These are phyloP conservation scores for Mucor saturninus DNA, from an alignment of 371 early-diverging fungal genomes.

Conservation along the genomic window DNA sequence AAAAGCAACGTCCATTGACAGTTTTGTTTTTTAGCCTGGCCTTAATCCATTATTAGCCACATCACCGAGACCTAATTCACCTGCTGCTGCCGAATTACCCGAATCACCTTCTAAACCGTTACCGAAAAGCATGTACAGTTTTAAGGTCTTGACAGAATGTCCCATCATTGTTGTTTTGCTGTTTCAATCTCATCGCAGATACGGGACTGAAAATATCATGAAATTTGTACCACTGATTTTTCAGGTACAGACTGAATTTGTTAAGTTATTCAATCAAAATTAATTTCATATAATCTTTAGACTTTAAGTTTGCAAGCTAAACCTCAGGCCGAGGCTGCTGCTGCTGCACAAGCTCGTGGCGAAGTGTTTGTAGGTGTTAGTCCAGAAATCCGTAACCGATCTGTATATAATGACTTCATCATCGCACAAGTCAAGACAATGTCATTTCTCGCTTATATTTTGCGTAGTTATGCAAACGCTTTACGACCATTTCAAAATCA, in stretches of 20 bases:
- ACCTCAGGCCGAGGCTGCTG: conserved; percentile 77
- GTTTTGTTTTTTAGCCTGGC: conserved; percentile 52
- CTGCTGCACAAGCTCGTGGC: conserved; percentile 67
- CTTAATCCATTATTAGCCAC: conserved; percentile 53
- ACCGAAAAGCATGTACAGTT: conserved; percentile 79
- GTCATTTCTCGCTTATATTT: conserved; percentile 95
- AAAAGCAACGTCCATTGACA: conserved; percentile 6
- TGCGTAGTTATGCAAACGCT: conserved; percentile 75
- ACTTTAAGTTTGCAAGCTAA: conserved; percentile 77
- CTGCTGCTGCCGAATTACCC: conserved; percentile 65
- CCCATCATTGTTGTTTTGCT: conserved; percentile 96
- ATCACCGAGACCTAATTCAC: conserved; percentile 83
- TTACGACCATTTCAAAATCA: conserved; percentile 79
- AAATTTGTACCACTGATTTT: conserved; percentile 89
- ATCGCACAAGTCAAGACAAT: conserved; percentile 95
- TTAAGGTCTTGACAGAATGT: conserved; percentile 97
- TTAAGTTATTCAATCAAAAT: not conserved
- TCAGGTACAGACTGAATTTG: conserved; percentile 51
- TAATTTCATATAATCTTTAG: conserved; percentile 35
- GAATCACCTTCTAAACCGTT: conserved; percentile 74
- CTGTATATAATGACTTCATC: conserved; percentile 83
- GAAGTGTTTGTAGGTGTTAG: conserved; percentile 84
- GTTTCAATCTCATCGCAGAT: conserved; percentile 85
- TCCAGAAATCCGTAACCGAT: conserved; percentile 73
- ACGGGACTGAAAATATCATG: conserved; percentile 79